Base-by-base conservation (phyloP, 495 filamentous ascomycete genomes). In the Margaritispora aquatica region DNA sequence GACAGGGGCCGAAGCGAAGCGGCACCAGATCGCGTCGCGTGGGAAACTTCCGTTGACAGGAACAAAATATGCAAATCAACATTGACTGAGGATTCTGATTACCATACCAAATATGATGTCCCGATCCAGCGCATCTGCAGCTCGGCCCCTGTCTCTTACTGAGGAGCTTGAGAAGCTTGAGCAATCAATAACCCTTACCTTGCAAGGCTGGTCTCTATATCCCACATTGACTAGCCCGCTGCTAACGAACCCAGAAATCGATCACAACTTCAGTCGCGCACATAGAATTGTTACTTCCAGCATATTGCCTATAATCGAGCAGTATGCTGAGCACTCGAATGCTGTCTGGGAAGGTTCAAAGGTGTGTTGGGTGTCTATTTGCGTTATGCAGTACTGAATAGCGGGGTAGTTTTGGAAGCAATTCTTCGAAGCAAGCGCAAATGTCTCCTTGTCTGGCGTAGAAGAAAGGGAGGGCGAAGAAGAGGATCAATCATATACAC, bases 361-460 rank as follows among this genome's bases (percentile, higher is more conserved):
- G 83, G 92, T 91, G 15, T n/a, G 38, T 54, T 17, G 68, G 21
- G 51, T 31, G 53, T 20, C 27, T 21, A 48, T 1, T 34, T 20
- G 26, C 19, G n/a, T 22, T 2, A 41, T 34, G 8, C 15, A 17
- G 2, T 21, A 19, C 9, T 36, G 48, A 50, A 67, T 48, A 41
- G 48, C 44, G 34, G 47, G 36, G n/a, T 65, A 95, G 89, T 97
- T 97, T 74, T 98, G 94, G 94, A 97, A 97, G 73, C 90, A 96
- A 77, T 97, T 98, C 82, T 98, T 98, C 74, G 94, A 98, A 75
- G 90, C 93, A 55, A 94, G 88, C 47, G 94, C 94, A 70, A 98
- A 98, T 66, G 93, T 97, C 23, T 94, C 91, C 1, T 82, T 98
- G n/a, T 95, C 92, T 11, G 91, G 92, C 51, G 96, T 97, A 70